Evolutionary conservation across 352 stramenopile genomes (phyloP), one percentile per base, ranked within the genome.

Genomic region (Phytophthora nicotianae): DNA sequence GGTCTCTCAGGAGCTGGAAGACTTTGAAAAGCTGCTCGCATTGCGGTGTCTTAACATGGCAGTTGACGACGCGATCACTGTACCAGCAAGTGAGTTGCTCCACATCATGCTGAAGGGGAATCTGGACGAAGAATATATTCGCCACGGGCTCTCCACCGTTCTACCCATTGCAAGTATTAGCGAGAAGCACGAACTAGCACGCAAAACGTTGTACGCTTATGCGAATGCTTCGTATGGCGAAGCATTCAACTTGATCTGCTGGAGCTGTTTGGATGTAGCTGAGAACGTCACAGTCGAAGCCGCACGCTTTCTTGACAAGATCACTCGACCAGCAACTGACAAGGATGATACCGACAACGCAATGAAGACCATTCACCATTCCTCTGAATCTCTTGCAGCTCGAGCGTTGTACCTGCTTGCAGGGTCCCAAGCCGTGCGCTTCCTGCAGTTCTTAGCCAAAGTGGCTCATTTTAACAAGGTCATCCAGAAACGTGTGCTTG

Each of bases 391-490:
- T 2, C 49, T 85, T 4, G 69, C 68, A 16, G 63, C 60, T 26
- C 62, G 75, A 20, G 85, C 81, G 5, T 33, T 93, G 40, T 79
- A 83, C 29, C 43, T 90, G 32, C 61, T 93, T 23, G 88, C 81
- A 0, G 85, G 81, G 2, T 72, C 66, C 0, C 73, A 86, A 41
- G 69, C 78, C 10, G 65, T 91, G 33, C 62, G 67, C 1, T 89
- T 91, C 29, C 62, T 93, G 5, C 79, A 91, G 60, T 93, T 91
- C 42, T 47, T 91, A 13, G 66, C 75, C 35, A 88, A 90, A 68
- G 76, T 78, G 24, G 70, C 76, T 16, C 83, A 87, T 37, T 87
- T 89, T 49, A 90, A 83, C 54, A 73, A 72, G 48, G 48, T 73
- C 5, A 67, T 87, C 5, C 83, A 88, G 61, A 72, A 62, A 14